Conservation (phyloP, 192 early-diverging fungal species). For the Podila clonocystis region DNA sequence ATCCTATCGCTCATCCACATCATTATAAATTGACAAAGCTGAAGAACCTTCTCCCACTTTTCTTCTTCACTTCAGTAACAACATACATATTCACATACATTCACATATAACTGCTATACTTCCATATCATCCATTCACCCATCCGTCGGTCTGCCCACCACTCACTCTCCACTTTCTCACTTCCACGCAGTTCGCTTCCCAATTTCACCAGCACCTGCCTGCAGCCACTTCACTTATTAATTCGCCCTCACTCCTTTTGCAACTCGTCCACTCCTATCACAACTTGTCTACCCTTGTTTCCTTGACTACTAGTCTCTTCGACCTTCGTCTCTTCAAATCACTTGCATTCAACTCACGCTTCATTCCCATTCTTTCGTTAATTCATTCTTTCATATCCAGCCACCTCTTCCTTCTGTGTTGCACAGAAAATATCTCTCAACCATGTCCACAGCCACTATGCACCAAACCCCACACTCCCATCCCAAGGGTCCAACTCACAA, state of each 20-base stretch:
- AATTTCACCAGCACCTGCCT: neutral
- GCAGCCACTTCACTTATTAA: neutral
- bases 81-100: too few relatives aligned
- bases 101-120: too few relatives aligned
- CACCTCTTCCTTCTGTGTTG: too few relatives aligned
- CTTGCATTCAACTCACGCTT: neutral
- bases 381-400: too few relatives aligned
- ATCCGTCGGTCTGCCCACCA: neutral
- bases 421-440: neutral
- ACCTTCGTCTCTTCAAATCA: neutral
- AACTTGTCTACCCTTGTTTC: neutral
- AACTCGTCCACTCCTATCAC: neutral
- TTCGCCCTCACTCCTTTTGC: slow-evolving; percentile 1
- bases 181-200: neutral
- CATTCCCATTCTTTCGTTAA: neutral
- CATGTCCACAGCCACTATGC: neutral
- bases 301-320: neutral
- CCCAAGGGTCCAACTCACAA: neutral
- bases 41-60: too few relatives aligned
- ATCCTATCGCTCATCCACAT: too few relatives aligned
- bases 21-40: too few relatives aligned
- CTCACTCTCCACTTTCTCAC: neutral
- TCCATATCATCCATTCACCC: too few relatives aligned
- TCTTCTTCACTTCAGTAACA: too few relatives aligned
- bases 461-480: neutral